A percentile compares a stretch with the other conserved stretches of the same genome.
These are phyloP conservation scores for Eurotiales sp. DNA, from an alignment of 2,329 filamentous ascomycete species.

Conservation along the genomic window DNA sequence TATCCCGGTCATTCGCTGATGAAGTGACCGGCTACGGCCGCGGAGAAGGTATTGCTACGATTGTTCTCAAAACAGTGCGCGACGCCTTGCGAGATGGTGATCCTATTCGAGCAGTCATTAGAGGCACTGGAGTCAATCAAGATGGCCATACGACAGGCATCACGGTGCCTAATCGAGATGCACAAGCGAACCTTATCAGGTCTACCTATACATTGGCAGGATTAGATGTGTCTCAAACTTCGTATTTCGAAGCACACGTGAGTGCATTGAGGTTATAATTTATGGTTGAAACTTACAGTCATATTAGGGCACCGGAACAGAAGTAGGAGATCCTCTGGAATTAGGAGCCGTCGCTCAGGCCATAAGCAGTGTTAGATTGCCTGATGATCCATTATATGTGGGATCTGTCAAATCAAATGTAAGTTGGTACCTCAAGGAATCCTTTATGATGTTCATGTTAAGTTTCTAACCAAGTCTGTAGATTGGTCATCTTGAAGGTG, in stretches of 20 bases:
- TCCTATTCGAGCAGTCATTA: conserved; percentile 35
- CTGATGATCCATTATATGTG: conserved; percentile 17
- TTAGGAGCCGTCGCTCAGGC: conserved; percentile 9
- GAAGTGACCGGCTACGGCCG: conserved; percentile 48
- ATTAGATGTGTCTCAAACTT: conserved; percentile 23
- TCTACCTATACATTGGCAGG: conserved; percentile 36
- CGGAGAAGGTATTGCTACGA: conserved; percentile 48
- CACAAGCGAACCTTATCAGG: conserved; percentile 37
- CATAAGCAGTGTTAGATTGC: conserved; percentile 1
- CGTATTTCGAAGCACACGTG: conserved; percentile 38
- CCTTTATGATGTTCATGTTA: neutral
- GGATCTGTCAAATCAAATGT: conserved; percentile 32
- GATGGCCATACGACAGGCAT: conserved; percentile 29
- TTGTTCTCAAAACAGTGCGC: conserved; percentile 49
- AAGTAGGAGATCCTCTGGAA: conserved; percentile 23
- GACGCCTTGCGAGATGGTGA: conserved; percentile 46
- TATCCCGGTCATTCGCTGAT: conserved; percentile 21
- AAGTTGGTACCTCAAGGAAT: conserved; percentile 1
- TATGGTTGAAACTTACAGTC: neutral
- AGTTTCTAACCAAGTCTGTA: conserved; percentile 7
- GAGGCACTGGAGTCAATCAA: conserved; percentile 27
- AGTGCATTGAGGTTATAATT: too few relatives aligned
- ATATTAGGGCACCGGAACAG: conserved; percentile 30
- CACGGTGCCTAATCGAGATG: conserved; percentile 27
- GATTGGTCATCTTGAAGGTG: conserved; percentile 33